Base-by-base conservation (phyloP, 2,329 filamentous ascomycete species). In the Fusarium anguioides region DNA sequence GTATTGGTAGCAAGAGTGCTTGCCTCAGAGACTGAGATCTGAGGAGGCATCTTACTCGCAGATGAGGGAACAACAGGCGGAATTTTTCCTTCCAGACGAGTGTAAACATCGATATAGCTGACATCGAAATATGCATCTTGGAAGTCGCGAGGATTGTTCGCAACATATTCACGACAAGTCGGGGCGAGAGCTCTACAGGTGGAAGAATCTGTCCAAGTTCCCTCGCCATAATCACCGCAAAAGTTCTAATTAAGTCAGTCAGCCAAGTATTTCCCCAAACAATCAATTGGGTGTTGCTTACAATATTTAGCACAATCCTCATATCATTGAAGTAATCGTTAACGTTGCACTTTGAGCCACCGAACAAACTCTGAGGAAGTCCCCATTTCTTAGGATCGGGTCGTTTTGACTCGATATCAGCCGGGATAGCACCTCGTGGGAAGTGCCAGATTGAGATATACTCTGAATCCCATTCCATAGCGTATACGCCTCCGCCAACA, bases 391-490 rank as follows among this genome's bases (percentile, higher is more conserved):
- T 75, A 0, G 92, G 91, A 37, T 90, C 80, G 0, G 92, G 93
- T 8, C 71, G 80, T 53, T 80, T 86, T 29, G 78, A 76, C 6
- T 79, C 76, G 47, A 95, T 89, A 72, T 96, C 89, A 1, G 76
- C 73, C 0, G 93, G 93, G 37, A 94, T 86, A 10, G 77, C 75
- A 27, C 78, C 79, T n/a, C 90, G 86, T 3, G 88, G 81, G 77
- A 94, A 96, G 81, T 92, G 91, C 88, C 90, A 96, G 64, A 96
- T 82, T 55, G 84, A 88, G 75, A 96, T 91, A 55, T 84, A 85
- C 2, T 86, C 78, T 11, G 81, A 79, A 47, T 89, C 89, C 91
- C 92, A 96, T 71, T 90, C 83, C 68, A 90, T 85, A 8, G 88
- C 89, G 68, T 91, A 92, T 5, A 92, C 84, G 26, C 90, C 90